Base-by-base conservation (phyloP, 768 basidiomycete genomes). In the Cyclocybe aegerita region DNA sequence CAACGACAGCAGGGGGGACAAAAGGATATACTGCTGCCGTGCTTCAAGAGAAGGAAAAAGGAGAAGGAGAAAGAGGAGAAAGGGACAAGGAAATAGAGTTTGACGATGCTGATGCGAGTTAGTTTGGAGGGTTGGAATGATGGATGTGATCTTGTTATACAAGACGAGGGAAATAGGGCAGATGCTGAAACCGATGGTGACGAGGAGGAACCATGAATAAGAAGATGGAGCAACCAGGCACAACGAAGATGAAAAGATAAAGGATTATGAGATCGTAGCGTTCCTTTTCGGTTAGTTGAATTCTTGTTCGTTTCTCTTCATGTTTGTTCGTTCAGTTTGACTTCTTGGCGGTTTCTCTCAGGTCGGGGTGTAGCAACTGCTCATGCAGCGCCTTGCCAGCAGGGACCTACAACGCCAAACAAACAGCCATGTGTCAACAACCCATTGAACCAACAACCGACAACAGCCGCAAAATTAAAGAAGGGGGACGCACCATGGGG, bases 371-470 rank as follows among this genome's bases (percentile, higher is more conserved):
- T 39, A 96, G 71, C 64, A 94, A 74, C 69, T 90, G 89, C 71
- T 98, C 92, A 64, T 97, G 90, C 36, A 98, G 77, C 46, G 94
- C 93, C 71, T 93, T 96, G 40, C 96, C 96, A 39, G 93, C 94
- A 10, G 93, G 83, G 16, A 91, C 89, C 88, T 89, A 59, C 12
- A 56, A 23, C 2, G 23, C 23, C 23, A 2, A 23, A 23, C 1
- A 23, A 23, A 23, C 23, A 23, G 5, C 23, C 23, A 23, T 5
- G 23, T 4, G 23, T 23, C 23, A 23, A 23, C 4, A 23, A 23
- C 23, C 23, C 23, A 23, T 2, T 8, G 44, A 40, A 39, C 9
- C 32, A 38, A 47, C 46, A 43, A n/a, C 48, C 7, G 54, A 56
- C 46, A 55, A 41, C 30, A 43, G 41, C 32, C 46, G 43, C 38